Evolutionary conservation across 768 basidiomycete species (phyloP).

Genomic region (Lanmaoa rubissima): DNA sequence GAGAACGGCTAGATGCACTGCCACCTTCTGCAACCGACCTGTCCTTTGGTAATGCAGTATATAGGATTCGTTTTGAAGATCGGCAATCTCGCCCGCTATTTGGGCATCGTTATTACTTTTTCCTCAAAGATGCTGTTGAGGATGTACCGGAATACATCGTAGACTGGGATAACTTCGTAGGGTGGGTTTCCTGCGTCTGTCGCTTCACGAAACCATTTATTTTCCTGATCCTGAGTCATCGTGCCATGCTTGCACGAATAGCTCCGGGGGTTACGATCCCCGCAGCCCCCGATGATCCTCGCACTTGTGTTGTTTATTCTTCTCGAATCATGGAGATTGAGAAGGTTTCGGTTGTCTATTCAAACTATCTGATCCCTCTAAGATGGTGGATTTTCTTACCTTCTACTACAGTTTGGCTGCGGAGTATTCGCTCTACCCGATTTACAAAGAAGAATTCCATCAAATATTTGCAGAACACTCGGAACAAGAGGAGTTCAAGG

Average conservation of each 20-base stretch:
- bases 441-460: slow-evolving; percentile 90
- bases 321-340: background rate
- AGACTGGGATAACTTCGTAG: slow-evolving; percentile 89
- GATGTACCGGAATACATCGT: slow-evolving; percentile 98
- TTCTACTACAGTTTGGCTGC: slow-evolving; percentile 64
- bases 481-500: slow-evolving; percentile 74
- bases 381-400: slow-evolving; percentile 12
- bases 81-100: slow-evolving; percentile 61
- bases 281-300: background rate
- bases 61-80: slow-evolving; percentile 83
- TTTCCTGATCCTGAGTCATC: background rate
- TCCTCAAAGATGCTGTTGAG: slow-evolving; percentile 91
- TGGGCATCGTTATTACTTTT: slow-evolving; percentile 95
- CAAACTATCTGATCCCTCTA: background rate
- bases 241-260: background rate
- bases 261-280: background rate
- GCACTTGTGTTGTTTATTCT: background rate
- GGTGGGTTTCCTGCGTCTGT: slow-evolving; percentile 45
- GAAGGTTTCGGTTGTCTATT: background rate
- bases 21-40: slow-evolving; percentile 67
- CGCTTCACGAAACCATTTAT: background rate
- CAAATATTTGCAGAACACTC: slow-evolving; percentile 82
- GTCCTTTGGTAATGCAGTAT: slow-evolving; percentile 88
- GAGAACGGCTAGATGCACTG: slow-evolving; percentile 68
- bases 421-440: slow-evolving; percentile 69